Conservation (phyloP, 352 stramenopile species). For the Globisporangium uncinulatum region DNA sequence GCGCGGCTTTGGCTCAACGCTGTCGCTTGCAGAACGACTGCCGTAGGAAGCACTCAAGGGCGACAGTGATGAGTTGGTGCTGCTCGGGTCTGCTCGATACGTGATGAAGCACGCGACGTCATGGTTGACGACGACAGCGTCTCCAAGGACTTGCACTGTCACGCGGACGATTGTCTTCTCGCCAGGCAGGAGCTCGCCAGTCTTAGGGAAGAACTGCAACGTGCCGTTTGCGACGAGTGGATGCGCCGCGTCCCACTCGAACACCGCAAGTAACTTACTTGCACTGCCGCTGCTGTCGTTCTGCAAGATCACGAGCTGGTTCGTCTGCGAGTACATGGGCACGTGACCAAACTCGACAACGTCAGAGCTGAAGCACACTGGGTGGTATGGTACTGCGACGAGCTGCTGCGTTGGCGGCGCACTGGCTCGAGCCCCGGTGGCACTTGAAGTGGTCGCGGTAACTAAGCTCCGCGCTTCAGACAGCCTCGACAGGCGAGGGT, state of each 20-base stretch:
- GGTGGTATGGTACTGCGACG: slow-evolving; percentile 28
- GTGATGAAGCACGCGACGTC: slow-evolving; percentile 51
- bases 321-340: slow-evolving; percentile 36
- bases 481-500: slow-evolving; percentile 35
- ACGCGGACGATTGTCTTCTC: slow-evolving; percentile 54
- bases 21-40: slow-evolving; percentile 1
- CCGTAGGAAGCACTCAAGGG: neutral
- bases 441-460: slow-evolving; percentile 4
- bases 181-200: slow-evolving; percentile 37
- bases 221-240: slow-evolving; percentile 42
- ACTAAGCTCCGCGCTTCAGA: slow-evolving; percentile 9
- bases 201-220: slow-evolving; percentile 42
- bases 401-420: slow-evolving; percentile 26
- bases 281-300: slow-evolving; percentile 21
- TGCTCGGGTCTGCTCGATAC: slow-evolving; percentile 8
- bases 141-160: slow-evolving; percentile 28
- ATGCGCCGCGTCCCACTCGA: slow-evolving; percentile 56
- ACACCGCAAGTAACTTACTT: slow-evolving; percentile 18
- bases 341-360: slow-evolving; percentile 58
- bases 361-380: slow-evolving; percentile 46
- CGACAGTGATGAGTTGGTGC: neutral
- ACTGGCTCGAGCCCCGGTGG: slow-evolving; percentile 8
- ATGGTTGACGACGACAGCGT: slow-evolving; percentile 60
- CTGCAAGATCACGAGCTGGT: slow-evolving; percentile 43
- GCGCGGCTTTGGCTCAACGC: slow-evolving; percentile 10